These are phyloP conservation scores for Flaveria ramosissima DNA, from an alignment of 129 eudicot genomes.

Conservation along the genomic window DNA sequence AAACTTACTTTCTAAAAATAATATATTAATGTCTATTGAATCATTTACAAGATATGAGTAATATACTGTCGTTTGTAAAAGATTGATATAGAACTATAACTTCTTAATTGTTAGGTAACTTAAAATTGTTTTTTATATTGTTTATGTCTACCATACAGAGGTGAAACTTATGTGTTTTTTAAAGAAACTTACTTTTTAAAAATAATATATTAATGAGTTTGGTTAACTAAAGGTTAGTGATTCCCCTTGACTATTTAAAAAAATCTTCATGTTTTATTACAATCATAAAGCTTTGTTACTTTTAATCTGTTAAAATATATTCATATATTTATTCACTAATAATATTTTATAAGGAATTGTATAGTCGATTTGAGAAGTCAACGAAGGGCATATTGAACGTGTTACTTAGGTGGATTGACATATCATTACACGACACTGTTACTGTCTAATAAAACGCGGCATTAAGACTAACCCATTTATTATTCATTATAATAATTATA, in stretches of 20 bases:
- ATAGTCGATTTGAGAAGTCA: constrained; percentile 16
- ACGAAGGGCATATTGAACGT: constrained; percentile 28
- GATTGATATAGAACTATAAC: too few relatives aligned
- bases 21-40: too few relatives aligned
- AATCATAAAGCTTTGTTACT: background rate
- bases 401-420: constrained; percentile 32
- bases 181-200: too few relatives aligned
- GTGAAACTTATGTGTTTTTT: too few relatives aligned
- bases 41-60: too few relatives aligned
- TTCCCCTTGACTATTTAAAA: background rate
- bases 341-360: background rate
- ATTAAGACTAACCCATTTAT: constrained; percentile 25
- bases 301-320: too few relatives aligned
- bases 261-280: background rate
- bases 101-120: too few relatives aligned
- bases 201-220: too few relatives aligned
- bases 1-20: too few relatives aligned
- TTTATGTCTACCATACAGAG: too few relatives aligned
- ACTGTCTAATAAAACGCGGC: constrained; percentile 35
- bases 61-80: too few relatives aligned
- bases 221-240: background rate
- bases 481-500: background rate
- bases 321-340: background rate
- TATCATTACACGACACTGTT: constrained; percentile 19
- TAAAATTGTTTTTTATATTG: too few relatives aligned